Conservation (phyloP, 495 filamentous ascomycete species). For the Neurospora sp. region DNA sequence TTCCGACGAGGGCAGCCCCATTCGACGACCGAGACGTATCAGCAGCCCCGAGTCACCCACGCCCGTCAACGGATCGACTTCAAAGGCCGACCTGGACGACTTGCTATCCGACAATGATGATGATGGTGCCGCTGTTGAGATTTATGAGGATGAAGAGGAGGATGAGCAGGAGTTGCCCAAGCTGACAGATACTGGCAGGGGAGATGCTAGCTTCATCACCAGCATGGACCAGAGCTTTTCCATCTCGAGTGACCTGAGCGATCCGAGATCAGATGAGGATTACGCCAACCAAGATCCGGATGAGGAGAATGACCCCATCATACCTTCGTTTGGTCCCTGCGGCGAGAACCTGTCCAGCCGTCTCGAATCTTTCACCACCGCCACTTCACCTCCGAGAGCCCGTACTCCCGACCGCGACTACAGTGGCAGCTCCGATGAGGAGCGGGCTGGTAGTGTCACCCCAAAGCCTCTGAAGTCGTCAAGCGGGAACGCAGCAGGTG, state of each 20-base stretch:
- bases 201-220: conserved; percentile 23
- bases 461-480: conserved; percentile 5
- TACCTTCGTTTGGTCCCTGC: conserved; percentile 83
- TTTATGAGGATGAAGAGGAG: conserved; percentile 45
- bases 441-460: conserved; percentile 1
- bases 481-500: conserved; percentile 3
- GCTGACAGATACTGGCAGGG: conserved; percentile 7
- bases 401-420: background rate
- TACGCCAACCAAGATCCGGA: conserved; percentile 52
- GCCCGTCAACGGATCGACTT: conserved; percentile 37
- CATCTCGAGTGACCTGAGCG: conserved; percentile 46
- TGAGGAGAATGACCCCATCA: conserved; percentile 86
- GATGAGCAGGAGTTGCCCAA: conserved; percentile 34
- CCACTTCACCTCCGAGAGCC: conserved; percentile 39
- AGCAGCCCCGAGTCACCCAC: conserved; percentile 68
- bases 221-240: conserved; percentile 36
- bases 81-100: conserved; percentile 17
- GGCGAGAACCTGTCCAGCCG: conserved; percentile 72
- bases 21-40: conserved; percentile 50
- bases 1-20: conserved; percentile 52
- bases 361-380: conserved; percentile 57
- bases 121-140: conserved; percentile 31
- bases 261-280: conserved; percentile 49
- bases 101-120: conserved; percentile 20
- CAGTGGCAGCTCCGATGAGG: background rate